Percentiles rank a stretch among this genome's conserved stretches.
Evolutionary conservation across 2,329 filamentous ascomycete genomes (phyloP).

Genomic region (Tolypocladium pustulatum): DNA sequence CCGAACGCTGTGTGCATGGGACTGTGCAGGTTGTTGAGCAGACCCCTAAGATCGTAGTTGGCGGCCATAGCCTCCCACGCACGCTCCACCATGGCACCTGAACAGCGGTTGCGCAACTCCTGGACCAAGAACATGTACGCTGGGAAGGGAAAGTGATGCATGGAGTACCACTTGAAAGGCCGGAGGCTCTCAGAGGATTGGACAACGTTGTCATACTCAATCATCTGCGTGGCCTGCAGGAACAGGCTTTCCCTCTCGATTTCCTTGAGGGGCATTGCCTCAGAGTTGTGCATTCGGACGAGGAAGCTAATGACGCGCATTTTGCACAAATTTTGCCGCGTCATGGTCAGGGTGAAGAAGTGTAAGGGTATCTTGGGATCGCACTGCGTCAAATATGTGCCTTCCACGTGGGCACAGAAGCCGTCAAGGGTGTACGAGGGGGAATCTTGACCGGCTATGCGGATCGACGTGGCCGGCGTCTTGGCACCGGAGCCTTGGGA

Average conservation of each 20-base stretch:
- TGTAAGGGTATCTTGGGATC: constrained; percentile 49
- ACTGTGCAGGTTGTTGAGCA: constrained; percentile 38
- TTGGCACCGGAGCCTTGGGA: constrained; percentile 10
- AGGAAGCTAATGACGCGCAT: constrained; percentile 45
- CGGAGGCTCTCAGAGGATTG: constrained; percentile 39
- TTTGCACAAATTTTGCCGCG: constrained; percentile 43
- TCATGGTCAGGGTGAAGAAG: constrained; percentile 48
- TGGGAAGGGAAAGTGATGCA: constrained; percentile 49
- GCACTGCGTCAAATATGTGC: constrained; percentile 43
- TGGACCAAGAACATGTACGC: constrained; percentile 50
- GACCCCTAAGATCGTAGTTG: constrained; percentile 41
- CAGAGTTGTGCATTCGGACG: constrained; percentile 33
- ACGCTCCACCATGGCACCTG: constrained; percentile 45
- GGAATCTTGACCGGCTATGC: constrained; percentile 39
- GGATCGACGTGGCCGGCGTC: constrained; percentile 22
- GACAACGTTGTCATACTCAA: constrained; percentile 49
- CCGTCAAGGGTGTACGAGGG: constrained; percentile 39
- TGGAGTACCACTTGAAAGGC: constrained; percentile 48
- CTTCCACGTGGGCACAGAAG: constrained; percentile 45
- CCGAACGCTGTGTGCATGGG: constrained; percentile 50
- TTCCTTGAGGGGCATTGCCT: constrained; percentile 27
- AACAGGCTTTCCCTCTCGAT: constrained; percentile 42
- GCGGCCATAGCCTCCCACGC: constrained; percentile 47
- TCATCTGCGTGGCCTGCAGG: constrained; percentile 43
- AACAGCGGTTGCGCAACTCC: constrained; percentile 40